Percentiles rank a stretch among this genome's conserved stretches.
phyloP scores from a whole-genome alignment of 139 green algal genomes.

The Auxenochlorella pyrenoidosa region DNA sequence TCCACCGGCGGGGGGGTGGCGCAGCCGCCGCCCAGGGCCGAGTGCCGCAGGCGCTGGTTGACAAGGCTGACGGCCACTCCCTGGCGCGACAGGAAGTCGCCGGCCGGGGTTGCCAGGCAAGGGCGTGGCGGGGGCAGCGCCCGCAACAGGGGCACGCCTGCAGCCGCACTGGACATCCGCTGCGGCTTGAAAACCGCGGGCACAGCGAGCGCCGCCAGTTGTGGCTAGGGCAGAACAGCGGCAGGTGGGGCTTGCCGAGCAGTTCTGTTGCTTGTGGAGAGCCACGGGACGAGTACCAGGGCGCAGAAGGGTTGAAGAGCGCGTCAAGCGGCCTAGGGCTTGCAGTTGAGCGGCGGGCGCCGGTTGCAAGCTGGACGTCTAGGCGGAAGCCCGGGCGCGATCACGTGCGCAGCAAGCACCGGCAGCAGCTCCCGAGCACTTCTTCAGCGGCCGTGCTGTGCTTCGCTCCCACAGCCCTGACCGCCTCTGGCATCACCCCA shows the following conservation, averaged over 20 bases:
- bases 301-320: too few species aligned
- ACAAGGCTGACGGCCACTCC: conserved; percentile 17
- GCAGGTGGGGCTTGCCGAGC: neutral
- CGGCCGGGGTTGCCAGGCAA: conserved; percentile 7
- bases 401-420: too few species aligned
- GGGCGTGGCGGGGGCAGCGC: neutral
- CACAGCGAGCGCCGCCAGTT: neutral
- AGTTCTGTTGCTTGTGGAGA: too few species aligned
- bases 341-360: too few species aligned
- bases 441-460: neutral
- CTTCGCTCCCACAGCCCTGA: too few species aligned
- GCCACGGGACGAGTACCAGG: too few species aligned
- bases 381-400: too few species aligned
- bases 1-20: neutral
- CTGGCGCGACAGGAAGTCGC: conserved; percentile 16
- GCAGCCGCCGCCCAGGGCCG: neutral
- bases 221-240: neutral
- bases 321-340: too few species aligned
- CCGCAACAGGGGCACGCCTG: neutral
- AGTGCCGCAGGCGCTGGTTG: conserved; percentile 20
- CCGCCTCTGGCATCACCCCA: neutral
- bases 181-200: neutral
- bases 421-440: too few species aligned
- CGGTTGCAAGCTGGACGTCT: too few species aligned
- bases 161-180: neutral